Base-by-base conservation (phyloP, 768 basidiomycete genomes). In the Rhodotorula taiwanensis region DNA sequence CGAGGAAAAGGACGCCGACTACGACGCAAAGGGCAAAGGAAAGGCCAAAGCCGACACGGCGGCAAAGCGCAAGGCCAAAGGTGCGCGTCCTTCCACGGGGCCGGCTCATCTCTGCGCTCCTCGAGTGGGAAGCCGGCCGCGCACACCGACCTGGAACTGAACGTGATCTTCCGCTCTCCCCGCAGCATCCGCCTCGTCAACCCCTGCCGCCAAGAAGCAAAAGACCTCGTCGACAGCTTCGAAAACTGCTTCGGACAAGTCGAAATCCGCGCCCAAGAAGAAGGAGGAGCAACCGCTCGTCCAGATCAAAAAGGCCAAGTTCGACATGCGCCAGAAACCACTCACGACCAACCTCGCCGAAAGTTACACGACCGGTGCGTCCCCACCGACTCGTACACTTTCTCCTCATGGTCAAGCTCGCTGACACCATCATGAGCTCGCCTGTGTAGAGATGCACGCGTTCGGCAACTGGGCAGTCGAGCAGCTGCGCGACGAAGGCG, bases 301-400 rank as follows among this genome's bases (percentile, higher is more conserved):
- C 31, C 21, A 45, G 28, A 25, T 33, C 33, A 47, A 62, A 36
- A 27, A 13, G 1, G 27, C 13, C 28, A 72, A 72, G 51, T 30
- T 73, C 23, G 63, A 67, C 18, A 33, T 58, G 45, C 64, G 59
- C 39, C 71, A 70, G 58, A 70, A 68, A 50, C 43, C 61, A 31
- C 39, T 67, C 21, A 41, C 53, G 9, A 5, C 49, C 8, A 50
- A 58, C 4, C 21, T 25, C 1, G 51, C 51, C 33, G 86, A 86
- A 10, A 87, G 89, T 73, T 88, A 88, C 21, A 80, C 90, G 71
- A 85, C 86, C 80, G 88, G 89, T 86, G 62, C 52, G 80, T 73
- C n/a, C n/a, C n/a, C n/a, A n/a, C n/a, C n/a, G n/a, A n/a, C n/a
- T n/a, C n/a, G n/a, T n/a, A n/a, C n/a, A n/a, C n/a, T n/a, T n/a